These are phyloP conservation scores for Fusarium caatingaense DNA, from an alignment of 2,329 filamentous ascomycete genomes.

Conservation along the genomic window DNA sequence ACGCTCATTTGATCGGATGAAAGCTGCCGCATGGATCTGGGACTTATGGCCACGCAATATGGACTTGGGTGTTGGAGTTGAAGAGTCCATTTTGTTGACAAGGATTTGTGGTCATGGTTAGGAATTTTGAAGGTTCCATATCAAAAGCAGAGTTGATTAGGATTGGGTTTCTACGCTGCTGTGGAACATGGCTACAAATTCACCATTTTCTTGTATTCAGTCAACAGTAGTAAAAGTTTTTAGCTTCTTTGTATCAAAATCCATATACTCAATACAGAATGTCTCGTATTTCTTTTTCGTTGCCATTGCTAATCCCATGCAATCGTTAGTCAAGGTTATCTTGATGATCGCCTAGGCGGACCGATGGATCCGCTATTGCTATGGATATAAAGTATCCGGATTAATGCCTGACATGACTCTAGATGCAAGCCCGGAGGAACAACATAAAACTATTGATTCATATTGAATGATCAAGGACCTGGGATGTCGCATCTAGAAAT, in stretches of 20 bases:
- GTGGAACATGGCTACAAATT: constrained; percentile 11
- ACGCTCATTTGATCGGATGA: constrained; percentile 78
- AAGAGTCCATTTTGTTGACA: constrained; percentile 44
- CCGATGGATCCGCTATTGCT: not conserved
- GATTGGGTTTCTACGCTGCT: not conserved
- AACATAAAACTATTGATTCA: not conserved
- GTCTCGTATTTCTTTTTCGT: too few relatives aligned
- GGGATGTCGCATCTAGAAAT: not conserved
- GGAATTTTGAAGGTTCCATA: constrained; percentile 2
- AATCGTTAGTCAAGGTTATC: not conserved
- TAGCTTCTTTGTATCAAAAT: too few relatives aligned
- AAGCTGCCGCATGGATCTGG: constrained; percentile 80
- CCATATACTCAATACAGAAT: too few relatives aligned
- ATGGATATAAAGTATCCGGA: not conserved
- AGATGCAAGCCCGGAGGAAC: not conserved
- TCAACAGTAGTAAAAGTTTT: not conserved
- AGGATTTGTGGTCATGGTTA: constrained; percentile 7
- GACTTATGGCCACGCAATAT: constrained; percentile 88
- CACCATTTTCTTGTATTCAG: not conserved
- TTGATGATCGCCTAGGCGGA: not conserved
- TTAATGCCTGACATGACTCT: not conserved
- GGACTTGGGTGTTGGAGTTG: constrained; percentile 58
- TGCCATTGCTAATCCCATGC: not conserved
- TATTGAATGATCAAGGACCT: not conserved
- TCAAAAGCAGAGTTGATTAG: not conserved